Evolutionary conservation across 495 filamentous ascomycete genomes (phyloP).

Genomic region (Emericellopsis terricola): DNA sequence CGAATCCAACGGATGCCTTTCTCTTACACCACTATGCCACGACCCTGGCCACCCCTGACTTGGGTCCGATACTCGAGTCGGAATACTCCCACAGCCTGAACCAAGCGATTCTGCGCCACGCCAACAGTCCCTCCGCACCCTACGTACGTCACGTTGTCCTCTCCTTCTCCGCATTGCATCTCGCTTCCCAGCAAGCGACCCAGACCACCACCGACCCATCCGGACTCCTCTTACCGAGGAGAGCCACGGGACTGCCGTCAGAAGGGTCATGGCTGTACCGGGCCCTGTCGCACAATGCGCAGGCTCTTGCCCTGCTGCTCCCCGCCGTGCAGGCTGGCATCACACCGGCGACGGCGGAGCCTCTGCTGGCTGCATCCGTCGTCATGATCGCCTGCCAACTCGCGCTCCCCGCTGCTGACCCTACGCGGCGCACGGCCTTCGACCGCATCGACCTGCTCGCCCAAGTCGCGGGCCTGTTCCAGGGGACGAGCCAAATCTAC

Average conservation of each 20-base stretch:
- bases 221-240: not conserved
- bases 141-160: not conserved
- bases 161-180: not conserved
- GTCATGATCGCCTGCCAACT: not conserved
- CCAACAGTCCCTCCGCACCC: not conserved
- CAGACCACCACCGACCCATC: not conserved
- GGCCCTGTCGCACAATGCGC: not conserved
- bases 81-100: not conserved
- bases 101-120: not conserved
- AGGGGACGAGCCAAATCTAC: not conserved
- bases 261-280: not conserved
- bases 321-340: not conserved
- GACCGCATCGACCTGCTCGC: not conserved
- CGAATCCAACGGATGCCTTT: not conserved
- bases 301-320: not conserved
- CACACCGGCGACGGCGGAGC: not conserved
- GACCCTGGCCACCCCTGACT: not conserved
- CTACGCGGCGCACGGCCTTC: not conserved
- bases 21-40: not conserved
- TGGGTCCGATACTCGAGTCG: not conserved
- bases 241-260: too few relatives aligned
- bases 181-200: not conserved
- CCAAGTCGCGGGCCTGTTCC: not conserved
- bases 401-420: not conserved
- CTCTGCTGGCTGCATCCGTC: not conserved